Evolutionary conservation across 495 filamentous ascomycete genomes (phyloP).

Genomic region (Thermochaetoides thermophila): DNA sequence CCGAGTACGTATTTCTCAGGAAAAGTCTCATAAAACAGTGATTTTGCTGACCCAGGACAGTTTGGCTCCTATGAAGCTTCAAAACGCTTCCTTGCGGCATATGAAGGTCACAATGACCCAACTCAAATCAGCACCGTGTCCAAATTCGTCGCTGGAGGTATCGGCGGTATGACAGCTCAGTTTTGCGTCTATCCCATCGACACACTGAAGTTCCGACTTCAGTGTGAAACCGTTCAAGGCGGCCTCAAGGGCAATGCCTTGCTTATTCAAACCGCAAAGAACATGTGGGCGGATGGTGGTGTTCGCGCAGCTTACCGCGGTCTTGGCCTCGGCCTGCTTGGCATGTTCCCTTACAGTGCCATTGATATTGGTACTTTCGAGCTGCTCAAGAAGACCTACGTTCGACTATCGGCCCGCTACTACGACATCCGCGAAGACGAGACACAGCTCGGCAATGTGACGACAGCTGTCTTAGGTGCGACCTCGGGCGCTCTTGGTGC

Average conservation of each 20-base stretch:
- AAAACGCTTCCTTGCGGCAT: constrained; percentile 68
- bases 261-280: constrained; percentile 63
- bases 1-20: constrained; percentile 26
- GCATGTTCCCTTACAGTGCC: constrained; percentile 96
- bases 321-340: constrained; percentile 77
- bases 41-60: constrained; percentile 17
- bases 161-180: constrained; percentile 88
- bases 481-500: constrained; percentile 86
- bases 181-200: constrained; percentile 94
- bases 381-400: constrained; percentile 63
- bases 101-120: constrained; percentile 82
- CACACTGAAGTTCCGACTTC: constrained; percentile 90
- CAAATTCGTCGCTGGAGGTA: constrained; percentile 80
- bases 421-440: constrained; percentile 69
- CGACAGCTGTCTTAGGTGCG: constrained; percentile 72
- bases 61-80: constrained; percentile 95
- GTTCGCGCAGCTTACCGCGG: constrained; percentile 76
- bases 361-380: constrained; percentile 96
- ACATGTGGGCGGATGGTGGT: constrained; percentile 68
- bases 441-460: constrained; percentile 56
- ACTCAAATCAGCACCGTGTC: constrained; percentile 63
- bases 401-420: constrained; percentile 52
- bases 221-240: constrained; percentile 81
- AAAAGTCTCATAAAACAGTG: background rate
- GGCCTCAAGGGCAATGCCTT: constrained; percentile 75